These are phyloP conservation scores for Ascoidea rubescens DNA, from an alignment of 805 yeast species.

Conservation along the genomic window DNA sequence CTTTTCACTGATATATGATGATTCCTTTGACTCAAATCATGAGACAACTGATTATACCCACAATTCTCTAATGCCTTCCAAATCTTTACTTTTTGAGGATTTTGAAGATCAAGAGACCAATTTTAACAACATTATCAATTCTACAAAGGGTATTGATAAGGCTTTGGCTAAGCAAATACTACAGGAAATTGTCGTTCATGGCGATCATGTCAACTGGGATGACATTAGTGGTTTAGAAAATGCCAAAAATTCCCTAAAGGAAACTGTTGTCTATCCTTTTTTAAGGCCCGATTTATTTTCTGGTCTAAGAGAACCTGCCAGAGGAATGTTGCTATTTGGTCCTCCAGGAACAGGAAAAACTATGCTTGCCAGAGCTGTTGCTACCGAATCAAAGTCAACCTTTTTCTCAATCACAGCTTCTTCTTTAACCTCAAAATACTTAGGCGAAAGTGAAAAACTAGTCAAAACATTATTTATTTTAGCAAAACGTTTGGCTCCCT, in stretches of 20 bases:
- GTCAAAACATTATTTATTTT: constrained; percentile 79
- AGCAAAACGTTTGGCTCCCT: constrained; percentile 81
- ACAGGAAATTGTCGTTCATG: constrained; percentile 79
- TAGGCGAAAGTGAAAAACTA: constrained; percentile 87
- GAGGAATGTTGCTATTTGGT: constrained; percentile 93
- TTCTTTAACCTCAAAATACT: constrained; percentile 63
- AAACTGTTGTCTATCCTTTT: constrained; percentile 93
- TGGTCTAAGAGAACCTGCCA: constrained; percentile 88
- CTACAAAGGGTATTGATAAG: constrained; percentile 56
- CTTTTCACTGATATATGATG: too few relatives aligned
- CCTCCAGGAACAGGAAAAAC: constrained; percentile 99
- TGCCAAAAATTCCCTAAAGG: constrained; percentile 82
- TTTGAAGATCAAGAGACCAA: background rate
- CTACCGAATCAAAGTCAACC: constrained; percentile 89
- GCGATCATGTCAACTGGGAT: constrained; percentile 92
- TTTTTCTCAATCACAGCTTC: constrained; percentile 89
- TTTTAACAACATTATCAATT: background rate
- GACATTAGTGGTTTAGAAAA: constrained; percentile 87
- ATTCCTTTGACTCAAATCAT: too few relatives aligned
- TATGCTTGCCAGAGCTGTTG: constrained; percentile 95
- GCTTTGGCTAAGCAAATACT: constrained; percentile 71
- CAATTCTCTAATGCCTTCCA: background rate
- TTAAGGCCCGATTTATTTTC: constrained; percentile 84
- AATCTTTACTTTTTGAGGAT: background rate
- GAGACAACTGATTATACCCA: too few relatives aligned